Conservation (phyloP, 768 basidiomycete species). For the Mycena metata region DNA sequence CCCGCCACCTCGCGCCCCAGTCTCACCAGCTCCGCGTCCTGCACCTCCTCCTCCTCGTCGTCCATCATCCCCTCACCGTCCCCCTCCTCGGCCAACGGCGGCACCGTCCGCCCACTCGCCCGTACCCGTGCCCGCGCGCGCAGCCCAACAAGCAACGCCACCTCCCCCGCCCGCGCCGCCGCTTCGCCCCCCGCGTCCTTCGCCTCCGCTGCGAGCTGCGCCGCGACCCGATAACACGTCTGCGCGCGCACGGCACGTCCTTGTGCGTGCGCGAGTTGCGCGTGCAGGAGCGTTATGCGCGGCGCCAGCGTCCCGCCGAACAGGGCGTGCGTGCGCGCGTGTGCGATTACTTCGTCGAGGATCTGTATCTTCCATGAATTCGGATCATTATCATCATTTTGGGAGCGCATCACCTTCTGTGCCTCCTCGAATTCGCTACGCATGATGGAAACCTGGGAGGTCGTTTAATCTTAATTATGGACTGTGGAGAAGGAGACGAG, state of each 20-base stretch:
- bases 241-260: constrained; percentile 66
- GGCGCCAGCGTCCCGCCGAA: constrained; percentile 67
- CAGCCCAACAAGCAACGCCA: constrained; percentile 65
- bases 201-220: constrained; percentile 54
- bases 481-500: not conserved
- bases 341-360: constrained; percentile 67
- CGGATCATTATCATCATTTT: not conserved
- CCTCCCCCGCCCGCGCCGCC: constrained; percentile 66
- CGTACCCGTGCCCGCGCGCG: constrained; percentile 35
- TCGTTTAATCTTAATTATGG: not conserved
- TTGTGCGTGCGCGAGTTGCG: constrained; percentile 79
- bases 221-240: constrained; percentile 75
- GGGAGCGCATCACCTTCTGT: constrained; percentile 59
- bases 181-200: constrained; percentile 39
- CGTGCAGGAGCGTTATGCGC: constrained; percentile 76
- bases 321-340: constrained; percentile 69
- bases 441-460: constrained; percentile 69
- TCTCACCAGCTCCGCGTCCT: constrained; percentile 48
- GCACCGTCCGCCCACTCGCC: constrained; percentile 31
- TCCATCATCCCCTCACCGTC: too few relatives aligned
- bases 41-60: constrained; percentile 34
- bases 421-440: constrained; percentile 78
- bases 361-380: constrained; percentile 44
- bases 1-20: constrained; percentile 54
- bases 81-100: constrained; percentile 35